Evolutionary conservation across 768 basidiomycete genomes (phyloP).

Genomic region (Leccinellum albellum): DNA sequence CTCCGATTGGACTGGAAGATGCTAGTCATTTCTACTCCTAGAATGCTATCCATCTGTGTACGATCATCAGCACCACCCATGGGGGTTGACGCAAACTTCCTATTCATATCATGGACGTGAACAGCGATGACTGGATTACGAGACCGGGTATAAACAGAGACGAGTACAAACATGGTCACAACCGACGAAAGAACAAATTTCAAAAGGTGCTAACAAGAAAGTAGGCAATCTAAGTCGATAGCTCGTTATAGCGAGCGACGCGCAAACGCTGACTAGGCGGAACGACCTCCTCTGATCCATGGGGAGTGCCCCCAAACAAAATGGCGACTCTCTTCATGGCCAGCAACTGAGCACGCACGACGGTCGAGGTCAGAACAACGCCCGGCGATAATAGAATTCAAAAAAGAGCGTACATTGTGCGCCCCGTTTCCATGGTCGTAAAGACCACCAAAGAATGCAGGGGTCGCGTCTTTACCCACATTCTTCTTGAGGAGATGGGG

Average conservation of each 20-base stretch:
- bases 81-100: neutral
- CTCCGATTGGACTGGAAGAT: no score
- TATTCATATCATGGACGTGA: neutral
- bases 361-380: neutral
- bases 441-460: slow-evolving; percentile 87
- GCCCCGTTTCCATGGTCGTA: slow-evolving; percentile 82
- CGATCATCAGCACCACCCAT: no score
- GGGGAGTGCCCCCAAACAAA: slow-evolving; percentile 6
- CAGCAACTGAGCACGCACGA: neutral
- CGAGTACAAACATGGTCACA: neutral
- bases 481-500: slow-evolving; percentile 73
- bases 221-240: neutral
- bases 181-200: neutral
- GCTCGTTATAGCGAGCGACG: slow-evolving; percentile 1
- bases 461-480: slow-evolving; percentile 86
- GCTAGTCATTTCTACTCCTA: no score
- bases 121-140: neutral
- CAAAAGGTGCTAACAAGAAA: neutral
- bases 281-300: slow-evolving; percentile 4
- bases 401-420: slow-evolving; percentile 56
- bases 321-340: slow-evolving; percentile 11
- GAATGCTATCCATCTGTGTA: no score
- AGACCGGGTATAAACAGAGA: no score
- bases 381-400: neutral
- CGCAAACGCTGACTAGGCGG: slow-evolving; percentile 8